Conservation (phyloP, 306 rosid genomes). For the Begonia peltatifolia region DNA sequence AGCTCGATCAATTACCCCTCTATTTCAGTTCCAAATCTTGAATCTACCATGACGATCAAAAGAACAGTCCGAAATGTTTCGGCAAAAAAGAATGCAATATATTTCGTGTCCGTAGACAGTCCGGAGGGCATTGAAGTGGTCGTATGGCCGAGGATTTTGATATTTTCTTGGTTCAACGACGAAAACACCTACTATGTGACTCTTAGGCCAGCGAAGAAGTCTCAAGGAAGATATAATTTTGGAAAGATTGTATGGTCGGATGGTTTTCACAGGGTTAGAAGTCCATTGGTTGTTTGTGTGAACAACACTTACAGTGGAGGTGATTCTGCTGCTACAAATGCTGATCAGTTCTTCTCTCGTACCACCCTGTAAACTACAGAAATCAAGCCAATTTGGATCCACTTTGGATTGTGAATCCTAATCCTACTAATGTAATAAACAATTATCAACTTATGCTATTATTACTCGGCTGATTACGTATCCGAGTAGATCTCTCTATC, state of each 20-base stretch:
- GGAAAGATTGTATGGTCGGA: slow-evolving; percentile 39
- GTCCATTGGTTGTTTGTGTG: slow-evolving; percentile 21
- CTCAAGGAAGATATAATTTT: slow-evolving; percentile 27
- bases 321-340: too few relatives aligned
- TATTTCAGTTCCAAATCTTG: slow-evolving; percentile 25
- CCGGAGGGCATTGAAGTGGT: slow-evolving; percentile 25
- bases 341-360: too few relatives aligned
- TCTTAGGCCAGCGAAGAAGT: slow-evolving; percentile 15
- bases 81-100: slow-evolving; percentile 13
- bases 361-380: too few relatives aligned
- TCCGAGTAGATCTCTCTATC: too few relatives aligned
- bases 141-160: slow-evolving; percentile 29
- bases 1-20: slow-evolving; percentile 31
- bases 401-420: too few relatives aligned
- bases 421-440: too few relatives aligned
- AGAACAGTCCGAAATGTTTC: slow-evolving; percentile 31
- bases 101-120: slow-evolving; percentile 15
- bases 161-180: slow-evolving; percentile 23
- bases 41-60: slow-evolving; percentile 19
- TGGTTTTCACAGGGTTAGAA: slow-evolving; percentile 25
- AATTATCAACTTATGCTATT: neutral
- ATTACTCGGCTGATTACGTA: neutral
- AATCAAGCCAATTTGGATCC: too few relatives aligned
- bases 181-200: slow-evolving; percentile 18
- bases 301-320: slow-evolving; percentile 5